Evolutionary conservation across 2,329 filamentous ascomycete genomes (phyloP), one percentile per base, ranked within the genome.

Genomic region (Grosmannia huntii): DNA sequence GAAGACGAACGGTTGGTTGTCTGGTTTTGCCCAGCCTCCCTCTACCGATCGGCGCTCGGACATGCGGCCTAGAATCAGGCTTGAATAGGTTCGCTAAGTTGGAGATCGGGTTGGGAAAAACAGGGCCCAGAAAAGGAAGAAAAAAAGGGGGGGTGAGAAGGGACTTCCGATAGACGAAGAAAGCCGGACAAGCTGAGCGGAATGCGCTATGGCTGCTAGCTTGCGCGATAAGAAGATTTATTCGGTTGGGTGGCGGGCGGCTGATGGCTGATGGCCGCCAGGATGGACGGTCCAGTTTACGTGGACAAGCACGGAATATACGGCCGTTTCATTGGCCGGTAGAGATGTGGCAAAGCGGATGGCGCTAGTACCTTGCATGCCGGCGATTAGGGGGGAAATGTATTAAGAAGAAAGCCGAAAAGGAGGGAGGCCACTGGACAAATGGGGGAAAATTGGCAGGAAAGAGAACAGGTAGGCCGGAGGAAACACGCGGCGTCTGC

Each of bases 291-390:
- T 28, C 25, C 23, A 19, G 36, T 33, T 21, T 33, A 27, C 33
- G 21, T 33, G 28, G 50, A 53, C 19, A 16, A 28, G 50, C 50
- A 28, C 27, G 10, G 16, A 53, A n/a, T n/a, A 36, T n/a, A 6
- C 19, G 14, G 50, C 19, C 25, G 25, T 54, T 21, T 46, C 12
- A 57, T 53, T 57, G 56, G 56, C 12, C 36, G n/a, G 38, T 16
- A 9, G 49, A 25, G 25, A 7, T 5, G 56, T 57, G 56, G 56
- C 56, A 49, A 57, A 53, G 31, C 44, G 50, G n/a, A 33, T 5
- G 38, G 38, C 56, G 50, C 56, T 57, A 57, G 56, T 57, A 57
- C 50, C 56, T 51, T 57, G 36, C 56, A 53, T 46, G 46, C 55
- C 48, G 49, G 10, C 33, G 49, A 28, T 53, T 54, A 54, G 52